A percentile compares a stretch with the other conserved stretches of the same genome.
Conservation (phyloP, 225 moss, liverwort and hornwort genomes). For the Physcomitrellopsis africana region DNA sequence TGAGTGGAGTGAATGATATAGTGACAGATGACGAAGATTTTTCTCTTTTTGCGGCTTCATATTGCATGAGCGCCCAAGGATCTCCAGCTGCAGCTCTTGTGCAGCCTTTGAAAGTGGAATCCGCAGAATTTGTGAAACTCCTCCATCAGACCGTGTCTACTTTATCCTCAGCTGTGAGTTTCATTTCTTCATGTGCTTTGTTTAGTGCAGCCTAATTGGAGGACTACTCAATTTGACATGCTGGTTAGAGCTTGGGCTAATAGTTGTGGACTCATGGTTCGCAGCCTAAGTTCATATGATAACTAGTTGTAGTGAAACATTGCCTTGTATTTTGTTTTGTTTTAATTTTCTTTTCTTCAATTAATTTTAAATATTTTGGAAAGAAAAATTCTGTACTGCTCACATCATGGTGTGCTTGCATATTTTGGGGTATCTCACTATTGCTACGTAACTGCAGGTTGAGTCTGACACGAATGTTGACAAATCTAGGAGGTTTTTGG, state of each 20-base stretch:
- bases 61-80: constrained; percentile 45
- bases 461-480: constrained; percentile 42
- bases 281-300: background rate
- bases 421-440: constrained; percentile 23
- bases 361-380: too few relatives aligned
- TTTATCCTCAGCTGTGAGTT: constrained; percentile 70
- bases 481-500: constrained; percentile 58
- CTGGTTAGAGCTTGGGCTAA: background rate
- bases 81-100: constrained; percentile 48
- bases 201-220: background rate
- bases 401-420: background rate
- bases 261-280: background rate
- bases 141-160: constrained; percentile 59
- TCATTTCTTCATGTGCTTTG: constrained; percentile 9
- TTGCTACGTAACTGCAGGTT: too few relatives aligned
- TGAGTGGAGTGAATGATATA: constrained; percentile 24
- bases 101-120: constrained; percentile 65
- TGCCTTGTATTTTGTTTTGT: too few relatives aligned
- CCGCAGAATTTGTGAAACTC: constrained; percentile 52
- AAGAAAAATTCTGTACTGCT: background rate
- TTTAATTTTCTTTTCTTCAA: too few relatives aligned
- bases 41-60: constrained; percentile 52
- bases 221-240: background rate
- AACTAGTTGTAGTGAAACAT: background rate
- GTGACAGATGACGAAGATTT: constrained; percentile 48